Base-by-base conservation (phyloP, 495 filamentous ascomycete genomes). In the Sordaria brevicollis region DNA sequence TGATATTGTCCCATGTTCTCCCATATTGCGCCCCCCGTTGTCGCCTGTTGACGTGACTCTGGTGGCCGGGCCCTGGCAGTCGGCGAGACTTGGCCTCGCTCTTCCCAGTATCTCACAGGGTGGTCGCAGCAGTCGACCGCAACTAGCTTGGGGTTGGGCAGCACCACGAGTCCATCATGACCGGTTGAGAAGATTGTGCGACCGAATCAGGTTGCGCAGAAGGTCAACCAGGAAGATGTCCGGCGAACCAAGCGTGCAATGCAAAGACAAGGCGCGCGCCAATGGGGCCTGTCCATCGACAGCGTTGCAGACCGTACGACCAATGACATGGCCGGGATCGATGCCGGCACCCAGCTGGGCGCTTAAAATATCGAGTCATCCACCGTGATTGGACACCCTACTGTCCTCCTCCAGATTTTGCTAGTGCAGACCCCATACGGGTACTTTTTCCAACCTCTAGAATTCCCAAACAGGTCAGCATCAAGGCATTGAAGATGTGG, bases 221-320 rank as follows among this genome's bases (percentile, higher is more conserved):
- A 38, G 25, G 35, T 62, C 68, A 65, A 39, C 38, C 49, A 54
- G 67, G 25, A 69, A 65, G 35, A 34, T 17, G 67, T 33, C n/a
- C 38, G 69, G 65, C 68, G 68, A 72, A 71, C 75, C 75, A 71
- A 79, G 74, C 67, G 68, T 43, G 76, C 65, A 65, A 75, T 75
- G 72, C 74, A 54, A 66, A 65, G 68, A 70, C 38, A 77, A 73
- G 77, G 76, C 76, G 77, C 77, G 77, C 77, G 77, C 76, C 74
- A 78, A 79, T 72, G 68, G 62, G 39, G 39, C 35, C 67, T 41
- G 70, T 71, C 54, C 71, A 70, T 72, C 36, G 34, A 19, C 38
- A 31, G 37, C 65, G 54, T 39, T 65, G 72, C 69, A 67, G 57
- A 34, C n/a, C 35, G 62, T 54, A 71, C 41, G 71, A 71, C 77